Evolutionary conservation across 176 grass and related monocot species (phyloP), one percentile per base, ranked within the genome.

Genomic region (Oryza longistaminata): DNA sequence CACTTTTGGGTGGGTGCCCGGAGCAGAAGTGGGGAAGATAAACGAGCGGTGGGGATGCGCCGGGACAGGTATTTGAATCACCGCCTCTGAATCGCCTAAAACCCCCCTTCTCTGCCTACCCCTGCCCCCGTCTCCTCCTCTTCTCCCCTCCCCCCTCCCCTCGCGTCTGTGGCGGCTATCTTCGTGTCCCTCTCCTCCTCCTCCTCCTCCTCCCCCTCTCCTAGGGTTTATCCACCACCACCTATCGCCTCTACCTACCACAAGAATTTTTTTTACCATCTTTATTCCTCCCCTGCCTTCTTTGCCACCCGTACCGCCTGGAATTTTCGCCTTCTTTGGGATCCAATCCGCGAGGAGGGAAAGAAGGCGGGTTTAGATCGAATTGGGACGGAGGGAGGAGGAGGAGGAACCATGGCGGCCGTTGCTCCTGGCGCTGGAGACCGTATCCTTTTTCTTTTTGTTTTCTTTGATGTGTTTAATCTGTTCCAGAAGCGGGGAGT

Each of bases 1-100:
- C 39, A 40, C 39, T 40, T 40, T 40, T 48, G 45, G 45, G 2
- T 2, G 73, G 46, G 88, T 86, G 39, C 4, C 1, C 61, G 55
- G 27, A 90, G 84, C 88, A 74, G 22, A 85, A 74, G 15, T 39
- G 1, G 0, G 15, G 42, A 43, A 65, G 44, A 81, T 26, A 73
- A 88, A 87, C 87, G 75, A 88, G 88, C 90, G 88, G 83, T 76
- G 71, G 31, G 49, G 83, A 92, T 90, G 92, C 77, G 75, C 72
- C 86, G 75, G 89, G 66, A 81, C 83, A 66, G 82, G 79, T 87
- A 92, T 93, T 88, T 92, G 92, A 92, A 81, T 85, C 92, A 93
- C 90, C 85, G 88, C 90, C 79, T 88, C 79, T 61, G 81, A 58
- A 73, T 81, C 71, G 58, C 78, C 81, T 61, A 81, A 91, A 97